Evolutionary conservation across 1,139 yeast genomes (phyloP), one percentile per base, ranked within the genome.

Genomic region (Sugiyamaella sp.): DNA sequence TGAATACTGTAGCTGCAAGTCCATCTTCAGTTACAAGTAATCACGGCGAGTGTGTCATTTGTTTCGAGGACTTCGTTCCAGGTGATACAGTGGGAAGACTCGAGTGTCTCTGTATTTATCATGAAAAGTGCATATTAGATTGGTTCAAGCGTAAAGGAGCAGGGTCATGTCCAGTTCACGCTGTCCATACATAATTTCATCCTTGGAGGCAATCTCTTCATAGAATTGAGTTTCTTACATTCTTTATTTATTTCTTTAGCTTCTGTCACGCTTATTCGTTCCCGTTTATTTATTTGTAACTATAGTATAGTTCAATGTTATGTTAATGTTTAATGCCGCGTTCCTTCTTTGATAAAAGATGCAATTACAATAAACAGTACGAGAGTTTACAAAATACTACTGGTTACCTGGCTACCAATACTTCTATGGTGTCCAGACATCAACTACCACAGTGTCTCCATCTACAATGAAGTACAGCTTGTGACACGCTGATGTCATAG

Each of bases 61-160:
- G 99, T 68, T 80, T 91, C 60, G 99, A 93, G 66, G 96, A 88
- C 32, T 81, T 91, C 67, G 74, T 74, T 51, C 89, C 90, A 0
- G 97, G 96, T 2, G 95, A 90, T 56, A 85, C 85, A 64, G 95
- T 95, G 14, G 98, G 96, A 0, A 74, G 99, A 38, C 73, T 95
- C 53, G 99, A 93, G 69, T 95, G 99, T 69, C 77, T 95, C 22
- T 95, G 99, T 68, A 88, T 91, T 44, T 95, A 89, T 69, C 99
- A 95, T 68, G 89, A 90, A 67, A 75, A 79, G 60, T 93, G 99
- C 70, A 93, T 93, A 61, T 82, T 86, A 68, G 85, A 83, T 60
- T 93, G 99, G 99, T 89, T 91, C 66, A 79, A 82, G 58, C 82
- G 85, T 71, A 89, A 87, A 68, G 95, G 96, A 0, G 85, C 80